These are phyloP conservation scores for Circinella minor DNA, from an alignment of 371 early-diverging fungal genomes.

Conservation along the genomic window DNA sequence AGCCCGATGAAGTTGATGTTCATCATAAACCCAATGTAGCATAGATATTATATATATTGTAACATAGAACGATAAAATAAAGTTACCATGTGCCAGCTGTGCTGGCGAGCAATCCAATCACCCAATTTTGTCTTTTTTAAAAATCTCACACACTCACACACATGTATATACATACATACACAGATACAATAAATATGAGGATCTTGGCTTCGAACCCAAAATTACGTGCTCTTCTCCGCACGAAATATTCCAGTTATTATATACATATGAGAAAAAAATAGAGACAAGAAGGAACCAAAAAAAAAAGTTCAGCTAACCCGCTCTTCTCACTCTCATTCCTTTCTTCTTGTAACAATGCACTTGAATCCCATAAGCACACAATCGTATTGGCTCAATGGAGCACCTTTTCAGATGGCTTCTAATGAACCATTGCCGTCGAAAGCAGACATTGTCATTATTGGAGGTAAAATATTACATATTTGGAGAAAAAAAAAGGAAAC, in stretches of 20 bases:
- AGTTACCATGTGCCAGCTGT: background rate
- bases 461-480: conserved; percentile 24
- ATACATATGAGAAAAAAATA: no score
- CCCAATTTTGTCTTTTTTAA: background rate
- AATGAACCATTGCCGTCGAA: conserved; percentile 25
- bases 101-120: no score
- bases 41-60: background rate
- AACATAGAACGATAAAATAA: background rate
- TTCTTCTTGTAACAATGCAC: conserved; percentile 13
- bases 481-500: background rate
- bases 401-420: conserved; percentile 27
- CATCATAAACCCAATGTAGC: conserved; percentile 14
- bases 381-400: conserved; percentile 46
- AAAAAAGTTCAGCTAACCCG: background rate
- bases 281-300: background rate
- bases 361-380: conserved; percentile 21
- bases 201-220: no score
- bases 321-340: no score
- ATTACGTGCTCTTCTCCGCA: no score
- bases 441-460: conserved; percentile 47
- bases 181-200: no score
- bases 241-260: no score
- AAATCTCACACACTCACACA: no score
- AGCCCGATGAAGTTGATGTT: conserved; percentile 12
- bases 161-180: no score